These are phyloP conservation scores for Colletotrichum caudatum DNA, from an alignment of 2,329 filamentous ascomycete species.

Conservation along the genomic window DNA sequence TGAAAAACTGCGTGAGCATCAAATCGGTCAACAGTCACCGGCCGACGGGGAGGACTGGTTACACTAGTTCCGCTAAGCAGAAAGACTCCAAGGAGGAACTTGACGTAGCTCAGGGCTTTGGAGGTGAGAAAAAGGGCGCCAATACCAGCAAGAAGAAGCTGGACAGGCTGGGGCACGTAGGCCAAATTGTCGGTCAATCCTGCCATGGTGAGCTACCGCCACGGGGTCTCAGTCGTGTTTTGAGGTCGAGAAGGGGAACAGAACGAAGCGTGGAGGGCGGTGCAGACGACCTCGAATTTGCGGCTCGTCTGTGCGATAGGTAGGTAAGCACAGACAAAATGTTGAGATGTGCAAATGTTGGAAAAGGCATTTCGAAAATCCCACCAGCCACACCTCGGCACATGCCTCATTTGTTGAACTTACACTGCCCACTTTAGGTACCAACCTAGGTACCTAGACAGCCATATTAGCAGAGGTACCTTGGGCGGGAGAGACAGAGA, in stretches of 20 bases:
- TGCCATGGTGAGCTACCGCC: slow-evolving; percentile 23
- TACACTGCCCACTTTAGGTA: not conserved
- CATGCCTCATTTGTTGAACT: slow-evolving; percentile 29
- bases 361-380: slow-evolving; percentile 21
- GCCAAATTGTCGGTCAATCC: slow-evolving; percentile 50
- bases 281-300: not conserved
- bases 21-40: not conserved
- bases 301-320: slow-evolving; percentile 7
- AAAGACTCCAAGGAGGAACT: slow-evolving; percentile 75
- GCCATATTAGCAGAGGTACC: not conserved
- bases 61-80: slow-evolving; percentile 74
- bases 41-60: slow-evolving; percentile 48
- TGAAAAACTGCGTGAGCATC: slow-evolving; percentile 42
- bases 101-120: slow-evolving; percentile 69
- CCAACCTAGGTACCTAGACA: not conserved
- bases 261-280: not conserved
- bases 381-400: slow-evolving; percentile 38
- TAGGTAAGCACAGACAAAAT: slow-evolving; percentile 34
- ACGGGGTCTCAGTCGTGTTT: not conserved
- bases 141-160: slow-evolving; percentile 62
- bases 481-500: not conserved
- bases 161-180: slow-evolving; percentile 58
- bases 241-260: not conserved
- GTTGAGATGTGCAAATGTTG: slow-evolving; percentile 35
- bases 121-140: slow-evolving; percentile 70